A percentile compares a stretch with the other conserved stretches of the same genome.
These are phyloP conservation scores for Trifolium pratense DNA, from an alignment of 306 rosid genomes.

Conservation along the genomic window DNA sequence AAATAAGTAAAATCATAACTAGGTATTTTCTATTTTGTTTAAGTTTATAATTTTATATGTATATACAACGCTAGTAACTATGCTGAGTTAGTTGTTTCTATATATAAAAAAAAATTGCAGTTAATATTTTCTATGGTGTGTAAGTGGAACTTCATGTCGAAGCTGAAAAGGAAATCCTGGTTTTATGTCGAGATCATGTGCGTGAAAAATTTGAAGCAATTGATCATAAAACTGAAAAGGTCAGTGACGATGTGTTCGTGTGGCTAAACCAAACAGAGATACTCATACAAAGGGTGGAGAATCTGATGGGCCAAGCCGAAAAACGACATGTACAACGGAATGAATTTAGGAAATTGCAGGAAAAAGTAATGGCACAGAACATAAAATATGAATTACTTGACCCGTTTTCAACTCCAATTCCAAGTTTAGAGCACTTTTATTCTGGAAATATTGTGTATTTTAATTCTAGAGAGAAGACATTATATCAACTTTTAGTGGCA, in stretches of 20 bases:
- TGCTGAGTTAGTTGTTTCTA: not conserved
- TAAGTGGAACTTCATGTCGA: too few species aligned
- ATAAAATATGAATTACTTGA: not conserved
- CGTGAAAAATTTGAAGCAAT: constrained; percentile 12
- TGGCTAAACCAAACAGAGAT: not conserved
- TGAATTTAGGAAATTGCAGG: too few species aligned
- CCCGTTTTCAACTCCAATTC: too few species aligned
- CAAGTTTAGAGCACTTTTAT: not conserved
- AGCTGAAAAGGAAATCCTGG: not conserved
- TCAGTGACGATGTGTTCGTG: not conserved
- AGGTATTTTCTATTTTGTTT: too few species aligned
- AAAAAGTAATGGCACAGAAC: not conserved
- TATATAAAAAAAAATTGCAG: not conserved
- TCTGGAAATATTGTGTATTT: not conserved
- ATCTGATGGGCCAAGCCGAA: too few species aligned
- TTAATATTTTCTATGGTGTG: too few species aligned
- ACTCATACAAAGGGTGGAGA: not conserved
- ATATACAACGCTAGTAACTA: not conserved
- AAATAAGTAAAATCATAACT: too few species aligned
- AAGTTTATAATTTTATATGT: too few species aligned
- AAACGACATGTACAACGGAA: not conserved
- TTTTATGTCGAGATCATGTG: not conserved
- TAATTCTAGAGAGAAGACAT: too few species aligned
- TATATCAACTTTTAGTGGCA: too few species aligned
- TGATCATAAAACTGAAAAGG: not conserved